Base-by-base conservation (phyloP, 2,329 filamentous ascomycete genomes). In the Alternaria dauci region DNA sequence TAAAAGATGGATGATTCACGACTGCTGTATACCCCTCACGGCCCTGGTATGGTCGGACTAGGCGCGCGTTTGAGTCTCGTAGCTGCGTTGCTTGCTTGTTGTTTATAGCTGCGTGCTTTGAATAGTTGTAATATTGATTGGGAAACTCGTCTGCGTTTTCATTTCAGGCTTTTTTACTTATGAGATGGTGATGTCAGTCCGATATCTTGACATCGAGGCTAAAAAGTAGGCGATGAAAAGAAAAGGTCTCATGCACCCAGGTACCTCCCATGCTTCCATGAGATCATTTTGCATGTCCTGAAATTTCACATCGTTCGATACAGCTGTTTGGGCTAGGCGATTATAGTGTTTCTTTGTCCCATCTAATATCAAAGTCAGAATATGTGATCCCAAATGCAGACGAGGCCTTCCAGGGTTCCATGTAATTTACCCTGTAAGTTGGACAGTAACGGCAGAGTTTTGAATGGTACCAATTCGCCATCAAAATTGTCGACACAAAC, bases 1-100 rank as follows among this genome's bases (percentile, higher is more conserved):
- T 32, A 43, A 53, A 42, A 53, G 9, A 53, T 42, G 26, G 51
- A 53, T 44, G 51, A 53, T 44, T 53, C n/a, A 53, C 41, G 51
- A 53, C 16, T 32, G 39, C 38, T 53, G 41, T 53, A 53, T 43
- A 42, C 51, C 46, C 51, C 51, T 53, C 51, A 38, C 46, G 51
- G 39, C 51, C 32, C 38, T 34, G 20, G 20, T 32, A 28, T 32
- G 51, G 51, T 42, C 28, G 26, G 26, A 34, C 26, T 53, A 53
- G 51, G 39, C 39, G 51, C 51, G 18, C 30, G 39, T 8, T 50
- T 34, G 34, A 44, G 28, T 39, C 39, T 53, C 26, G 51, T 32
- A 34, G 25, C 9, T 34, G 51, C 39, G 39, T 43, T 53, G 39
- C 5, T 26, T 36, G 23, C 18, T 26, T 53, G 18, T 44, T 26